Conservation (phyloP, 202 grass and related monocot species). For the Digitaria exilis region DNA sequence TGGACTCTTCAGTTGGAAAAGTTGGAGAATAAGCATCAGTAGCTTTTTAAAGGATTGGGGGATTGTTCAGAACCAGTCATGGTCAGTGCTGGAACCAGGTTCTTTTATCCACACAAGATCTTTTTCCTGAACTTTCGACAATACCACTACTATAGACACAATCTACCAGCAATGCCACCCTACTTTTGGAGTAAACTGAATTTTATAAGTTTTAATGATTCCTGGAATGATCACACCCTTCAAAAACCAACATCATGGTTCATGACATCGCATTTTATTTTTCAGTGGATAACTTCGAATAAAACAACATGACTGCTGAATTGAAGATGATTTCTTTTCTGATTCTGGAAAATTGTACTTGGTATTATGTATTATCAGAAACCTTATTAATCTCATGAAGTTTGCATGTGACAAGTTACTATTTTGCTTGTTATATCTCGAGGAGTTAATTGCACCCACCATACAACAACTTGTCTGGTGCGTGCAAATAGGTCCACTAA, state of each 20-base stretch:
- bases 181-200: not conserved
- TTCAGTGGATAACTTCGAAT: constrained; percentile 7
- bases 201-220: not conserved
- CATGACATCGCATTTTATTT: not conserved
- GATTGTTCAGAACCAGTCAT: constrained; percentile 1
- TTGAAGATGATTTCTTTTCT: not conserved
- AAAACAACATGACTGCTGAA: not conserved
- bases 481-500: too few relatives aligned
- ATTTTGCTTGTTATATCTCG: not conserved
- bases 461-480: too few relatives aligned
- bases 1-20: constrained; percentile 30
- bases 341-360: not conserved
- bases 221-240: not conserved
- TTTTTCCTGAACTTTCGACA: constrained; percentile 14
- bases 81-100: constrained; percentile 42
- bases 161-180: not conserved
- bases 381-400: not conserved
- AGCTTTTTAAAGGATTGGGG: constrained; percentile 29
- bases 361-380: not conserved
- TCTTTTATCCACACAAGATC: constrained; percentile 19
- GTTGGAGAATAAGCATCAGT: constrained; percentile 42
- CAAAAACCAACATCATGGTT: not conserved
- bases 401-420: not conserved
- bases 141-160: not conserved
- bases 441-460: too few relatives aligned